A percentile compares a stretch with the other conserved stretches of the same genome.
phyloP scores from a whole-genome alignment of 345 rosid species.

The sweet orange (Citrus sinensis) region DNA sequence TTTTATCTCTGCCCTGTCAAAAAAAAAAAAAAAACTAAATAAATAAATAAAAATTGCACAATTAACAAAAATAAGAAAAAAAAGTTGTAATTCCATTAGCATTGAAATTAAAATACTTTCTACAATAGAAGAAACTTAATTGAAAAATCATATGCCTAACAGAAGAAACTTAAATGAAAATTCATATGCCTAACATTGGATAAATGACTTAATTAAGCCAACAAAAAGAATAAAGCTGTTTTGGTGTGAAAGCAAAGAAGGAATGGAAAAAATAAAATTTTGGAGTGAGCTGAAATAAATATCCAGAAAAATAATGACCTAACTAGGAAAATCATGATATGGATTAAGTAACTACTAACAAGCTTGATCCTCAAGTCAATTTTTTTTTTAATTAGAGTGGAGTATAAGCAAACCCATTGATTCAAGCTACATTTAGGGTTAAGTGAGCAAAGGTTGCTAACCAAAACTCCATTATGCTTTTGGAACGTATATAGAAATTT shows the following conservation, averaged over 20 bases:
- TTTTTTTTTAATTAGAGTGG: slow-evolving; percentile 13
- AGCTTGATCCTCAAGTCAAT: slow-evolving; percentile 20
- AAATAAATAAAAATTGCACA: background rate
- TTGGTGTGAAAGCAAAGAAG: background rate
- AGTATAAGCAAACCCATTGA: slow-evolving; percentile 33
- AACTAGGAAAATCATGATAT: slow-evolving; percentile 9
- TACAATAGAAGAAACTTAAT: background rate
- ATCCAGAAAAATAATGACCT: slow-evolving; percentile 12
- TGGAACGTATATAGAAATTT: background rate
- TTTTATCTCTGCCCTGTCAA: background rate
- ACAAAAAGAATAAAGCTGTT: background rate
- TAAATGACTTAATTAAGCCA: background rate
- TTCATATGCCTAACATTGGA: background rate
- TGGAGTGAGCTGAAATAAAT: slow-evolving; percentile 9
- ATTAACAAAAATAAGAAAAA: too few relatives aligned
- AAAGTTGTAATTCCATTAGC: background rate
- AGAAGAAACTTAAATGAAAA: background rate
- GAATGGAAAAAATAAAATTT: background rate
- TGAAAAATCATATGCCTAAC: background rate
- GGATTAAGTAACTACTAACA: slow-evolving; percentile 26
- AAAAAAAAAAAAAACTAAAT: background rate
- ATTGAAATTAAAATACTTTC: background rate
- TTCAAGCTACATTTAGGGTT: background rate
- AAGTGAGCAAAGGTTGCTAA: background rate
- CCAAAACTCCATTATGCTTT: background rate